A percentile compares a stretch with the other conserved stretches of the same genome.
Conservation (phyloP, 306 rosid species). For the Herpetospermum pedunculosum region DNA sequence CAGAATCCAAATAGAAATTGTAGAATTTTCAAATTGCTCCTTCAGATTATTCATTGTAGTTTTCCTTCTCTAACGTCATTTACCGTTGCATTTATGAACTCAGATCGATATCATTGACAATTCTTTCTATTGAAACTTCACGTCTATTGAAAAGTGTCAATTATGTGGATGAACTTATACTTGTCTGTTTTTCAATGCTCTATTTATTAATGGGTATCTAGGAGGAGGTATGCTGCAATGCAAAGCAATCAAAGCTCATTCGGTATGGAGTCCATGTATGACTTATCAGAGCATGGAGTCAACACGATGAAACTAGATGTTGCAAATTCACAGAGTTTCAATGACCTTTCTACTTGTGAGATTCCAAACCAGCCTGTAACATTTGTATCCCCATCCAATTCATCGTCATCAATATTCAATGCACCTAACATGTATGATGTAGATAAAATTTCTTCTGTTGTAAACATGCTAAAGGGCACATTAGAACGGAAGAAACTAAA, state of each 20-base stretch:
- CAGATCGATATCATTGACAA: background rate
- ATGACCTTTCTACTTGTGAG: constrained; percentile 34
- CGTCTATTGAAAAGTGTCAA: background rate
- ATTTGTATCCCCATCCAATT: constrained; percentile 68
- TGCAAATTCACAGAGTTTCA: constrained; percentile 37
- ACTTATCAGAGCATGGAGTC: constrained; percentile 29
- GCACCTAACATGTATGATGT: constrained; percentile 37
- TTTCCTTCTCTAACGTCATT: background rate
- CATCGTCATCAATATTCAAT: constrained; percentile 62
- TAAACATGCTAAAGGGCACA: constrained; percentile 84
- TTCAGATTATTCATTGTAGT: background rate
- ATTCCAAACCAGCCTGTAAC: constrained; percentile 45
- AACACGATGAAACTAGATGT: constrained; percentile 33
- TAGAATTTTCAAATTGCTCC: background rate
- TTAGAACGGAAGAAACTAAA: constrained; percentile 62
- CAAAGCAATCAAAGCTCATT: constrained; percentile 47
- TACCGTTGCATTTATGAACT: background rate
- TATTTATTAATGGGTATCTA: constrained; percentile 15
- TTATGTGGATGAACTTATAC: background rate
- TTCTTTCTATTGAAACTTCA: background rate
- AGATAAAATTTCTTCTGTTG: constrained; percentile 83
- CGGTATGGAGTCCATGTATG: constrained; percentile 39
- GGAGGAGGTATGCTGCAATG: constrained; percentile 66
- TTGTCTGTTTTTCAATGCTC: background rate
- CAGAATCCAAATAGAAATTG: background rate